Evolutionary conservation across 2,329 filamentous ascomycete genomes (phyloP).

Genomic region (Claviceps capensis): DNA sequence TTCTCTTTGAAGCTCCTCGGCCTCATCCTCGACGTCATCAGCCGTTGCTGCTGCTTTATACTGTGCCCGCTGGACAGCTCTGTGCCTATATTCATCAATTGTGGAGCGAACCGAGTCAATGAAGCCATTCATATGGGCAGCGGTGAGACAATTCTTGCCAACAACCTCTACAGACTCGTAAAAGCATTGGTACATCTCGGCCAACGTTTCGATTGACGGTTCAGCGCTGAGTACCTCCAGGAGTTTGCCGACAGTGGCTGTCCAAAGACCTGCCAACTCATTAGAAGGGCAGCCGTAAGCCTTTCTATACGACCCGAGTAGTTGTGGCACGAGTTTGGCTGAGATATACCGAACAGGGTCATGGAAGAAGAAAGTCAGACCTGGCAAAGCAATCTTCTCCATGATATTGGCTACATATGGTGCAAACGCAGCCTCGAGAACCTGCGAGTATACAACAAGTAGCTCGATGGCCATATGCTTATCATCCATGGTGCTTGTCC

Average conservation of each 20-base stretch:
- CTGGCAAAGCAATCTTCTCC: conserved; percentile 90
- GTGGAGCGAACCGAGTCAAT: conserved; percentile 76
- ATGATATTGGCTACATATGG: conserved; percentile 86
- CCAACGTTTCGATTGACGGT: conserved; percentile 87
- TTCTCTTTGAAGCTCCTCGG: conserved; percentile 74
- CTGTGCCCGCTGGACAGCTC: conserved; percentile 70
- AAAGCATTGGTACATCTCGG: conserved; percentile 99
- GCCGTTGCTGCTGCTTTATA: conserved; percentile 60
- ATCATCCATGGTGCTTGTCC: conserved; percentile 91
- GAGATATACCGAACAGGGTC: conserved; percentile 92
- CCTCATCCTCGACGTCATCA: conserved; percentile 82
- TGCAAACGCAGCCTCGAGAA: conserved; percentile 84
- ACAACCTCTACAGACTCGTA: conserved; percentile 95
- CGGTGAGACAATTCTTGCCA: conserved; percentile 67
- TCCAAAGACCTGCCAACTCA: conserved; percentile 74
- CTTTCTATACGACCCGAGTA: conserved; percentile 89
- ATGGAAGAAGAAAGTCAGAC: conserved; percentile 97
- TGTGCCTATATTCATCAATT: conserved; percentile 82
- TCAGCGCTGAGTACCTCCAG: conserved; percentile 88
- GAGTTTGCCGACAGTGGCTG: conserved; percentile 72
- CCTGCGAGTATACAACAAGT: conserved; percentile 91
- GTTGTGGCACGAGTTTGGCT: conserved; percentile 83
- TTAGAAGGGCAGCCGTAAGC: conserved; percentile 69
- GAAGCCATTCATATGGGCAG: conserved; percentile 71
- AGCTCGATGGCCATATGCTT: conserved; percentile 99